A percentile compares a stretch with the other conserved stretches of the same genome.
Evolutionary conservation across 2,329 filamentous ascomycete species (phyloP).

Genomic region (Mycocentrospora acerina): DNA sequence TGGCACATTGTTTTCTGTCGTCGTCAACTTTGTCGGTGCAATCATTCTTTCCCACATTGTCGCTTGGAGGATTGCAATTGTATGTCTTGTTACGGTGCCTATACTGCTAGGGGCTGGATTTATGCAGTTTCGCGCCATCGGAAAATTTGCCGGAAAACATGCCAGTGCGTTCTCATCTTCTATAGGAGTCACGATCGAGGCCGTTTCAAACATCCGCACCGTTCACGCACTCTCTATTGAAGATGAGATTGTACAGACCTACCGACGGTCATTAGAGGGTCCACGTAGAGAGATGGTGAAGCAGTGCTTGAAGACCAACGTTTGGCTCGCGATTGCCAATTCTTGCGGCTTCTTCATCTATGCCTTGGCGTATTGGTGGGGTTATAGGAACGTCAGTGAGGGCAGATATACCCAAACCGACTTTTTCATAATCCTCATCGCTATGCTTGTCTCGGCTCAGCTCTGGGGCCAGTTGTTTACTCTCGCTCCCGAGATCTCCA

Average conservation of each 20-base stretch:
- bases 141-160: constrained; percentile 59
- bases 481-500: constrained; percentile 72
- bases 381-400: constrained; percentile 66
- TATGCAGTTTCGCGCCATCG: constrained; percentile 66
- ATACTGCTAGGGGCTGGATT: constrained; percentile 68
- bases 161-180: constrained; percentile 54
- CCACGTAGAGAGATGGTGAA: constrained; percentile 53
- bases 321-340: constrained; percentile 63
- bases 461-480: constrained; percentile 74
- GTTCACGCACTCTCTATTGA: constrained; percentile 55
- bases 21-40: constrained; percentile 67
- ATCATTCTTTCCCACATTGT: constrained; percentile 70
- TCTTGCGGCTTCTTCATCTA: constrained; percentile 68
- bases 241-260: constrained; percentile 50
- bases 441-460: constrained; percentile 71
- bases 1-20: constrained; percentile 67
- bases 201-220: constrained; percentile 54
- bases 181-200: constrained; percentile 55
- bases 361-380: constrained; percentile 80
- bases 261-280: constrained; percentile 47
- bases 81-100: constrained; percentile 69
- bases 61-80: constrained; percentile 74
- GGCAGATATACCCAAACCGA: constrained; percentile 67
- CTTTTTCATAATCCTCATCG: constrained; percentile 73
- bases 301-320: constrained; percentile 56